Evolutionary conservation across 306 rosid genomes (phyloP), one percentile per base, ranked within the genome.

Genomic region (Begonia loranthoides): DNA sequence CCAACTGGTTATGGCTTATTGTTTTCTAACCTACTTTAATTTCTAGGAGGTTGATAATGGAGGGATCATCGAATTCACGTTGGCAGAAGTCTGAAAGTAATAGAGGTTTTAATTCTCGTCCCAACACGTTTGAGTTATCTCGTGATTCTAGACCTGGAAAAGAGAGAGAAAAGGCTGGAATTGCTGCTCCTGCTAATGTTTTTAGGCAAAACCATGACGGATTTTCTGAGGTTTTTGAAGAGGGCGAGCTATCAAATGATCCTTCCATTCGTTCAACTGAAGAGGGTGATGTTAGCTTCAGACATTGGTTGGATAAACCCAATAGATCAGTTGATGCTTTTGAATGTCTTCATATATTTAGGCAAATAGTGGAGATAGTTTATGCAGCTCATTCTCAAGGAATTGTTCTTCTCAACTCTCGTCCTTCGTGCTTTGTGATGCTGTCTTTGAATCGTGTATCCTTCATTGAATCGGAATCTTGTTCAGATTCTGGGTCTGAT

Each of bases 371-470:
- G 46, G 94, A 83, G 55, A 80, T 86, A 54, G 94, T 90, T 60
- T 66, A 70, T 47, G 69, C 65, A 51, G 94, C 86, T 0, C 99
- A 90, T 66, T 75, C 86, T 24, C 93, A 83, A 65, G 99, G 99
- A 52, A 83, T 90, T 65, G 94, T 83, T 69, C 88, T 86, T 69
- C 94, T 86, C 56, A 90, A 86, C 64, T 95, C 86, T 48, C 72
- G 93, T 70, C 99, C 99, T 57, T 90, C 99, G 1, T 86, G 99
- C 80, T 90, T 86, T 68, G 80, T 86, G 46, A 83, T 86, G 96
- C 86, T 94, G 4, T 82, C 95, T 58, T 82, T 90, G 74, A 90
- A 90, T 73, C 96, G 59, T 63, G 79, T 86, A 58, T 82, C 96
- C 19, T 90, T 90, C 70, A 86, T 90, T 48, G 96, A 90, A 72